Base-by-base conservation (phyloP, 2,329 filamentous ascomycete species). In the Epichloe sp. region DNA sequence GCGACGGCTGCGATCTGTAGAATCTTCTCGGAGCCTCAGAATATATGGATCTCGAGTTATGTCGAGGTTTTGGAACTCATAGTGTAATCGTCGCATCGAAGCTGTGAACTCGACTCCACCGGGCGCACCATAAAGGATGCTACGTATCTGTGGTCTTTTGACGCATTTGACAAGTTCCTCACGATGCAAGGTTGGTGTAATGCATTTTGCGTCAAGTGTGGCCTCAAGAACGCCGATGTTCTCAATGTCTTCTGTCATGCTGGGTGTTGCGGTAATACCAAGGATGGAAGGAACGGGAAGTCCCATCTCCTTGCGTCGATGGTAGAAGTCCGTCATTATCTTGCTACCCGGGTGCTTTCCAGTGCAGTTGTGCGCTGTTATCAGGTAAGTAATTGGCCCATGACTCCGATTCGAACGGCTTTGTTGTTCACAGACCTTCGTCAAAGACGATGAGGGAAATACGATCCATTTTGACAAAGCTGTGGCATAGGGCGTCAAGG, bases 251-350 rank as follows among this genome's bases (percentile, higher is more conserved):
- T 76, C 79, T 51, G 73, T 78, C 56, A 84, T 80, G 3, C 87
- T 76, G 0, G 88, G 88, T 54, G 86, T 94, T 1, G 89, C 89
- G 6, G 85, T 90, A 23, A 95, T 71, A 0, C 88, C 89, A 5
- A 95, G 70, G 31, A 95, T 83, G 19, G 74, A 71, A 0, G 89
- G 89, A 1, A 79, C 64, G 0, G 0, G 47, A 0, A 63, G 53
- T 0, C 71, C 72, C 2, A 51, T 55, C 0, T 50, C 55, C 48
- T 72, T 73, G 17, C 62, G 65, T 31, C 71, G 68, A 54, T 80
- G 77, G 59, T 94, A 95, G 57, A 85, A 83, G 34, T 80, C 69
- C 31, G 67, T 70, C 85, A 95, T 91, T 36, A 95, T 84, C 40
- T 71, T 76, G 52, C 82, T 82, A 11, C 82, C 80, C 0, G 85